phyloP scores from a whole-genome alignment of 176 grass and related monocot genomes.

The Tuctoria greenei region DNA sequence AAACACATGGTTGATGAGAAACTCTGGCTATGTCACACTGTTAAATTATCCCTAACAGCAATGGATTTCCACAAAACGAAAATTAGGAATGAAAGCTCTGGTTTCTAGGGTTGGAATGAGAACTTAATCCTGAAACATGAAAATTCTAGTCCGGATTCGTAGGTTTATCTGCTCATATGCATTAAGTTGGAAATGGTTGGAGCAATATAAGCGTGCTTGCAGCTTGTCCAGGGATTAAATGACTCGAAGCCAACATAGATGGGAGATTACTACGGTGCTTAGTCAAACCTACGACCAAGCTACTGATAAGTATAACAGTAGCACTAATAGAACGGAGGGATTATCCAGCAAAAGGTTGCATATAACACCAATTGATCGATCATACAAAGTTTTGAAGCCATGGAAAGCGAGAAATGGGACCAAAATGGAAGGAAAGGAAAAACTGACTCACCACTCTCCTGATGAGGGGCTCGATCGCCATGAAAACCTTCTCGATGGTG shows the following conservation, averaged over 20 bases:
- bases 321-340: background rate
- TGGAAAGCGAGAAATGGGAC: background rate
- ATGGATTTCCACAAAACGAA: background rate
- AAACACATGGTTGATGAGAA: conserved; percentile 16
- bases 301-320: background rate
- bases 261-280: background rate
- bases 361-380: background rate
- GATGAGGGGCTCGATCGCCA: conserved; percentile 49
- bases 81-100: background rate
- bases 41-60: conserved; percentile 16
- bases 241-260: background rate
- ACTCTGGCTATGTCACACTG: background rate
- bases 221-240: background rate
- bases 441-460: conserved; percentile 48
- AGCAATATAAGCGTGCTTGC: background rate
- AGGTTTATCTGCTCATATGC: background rate
- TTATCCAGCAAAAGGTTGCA: background rate
- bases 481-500: conserved; percentile 51
- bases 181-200: background rate
- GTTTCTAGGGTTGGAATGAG: background rate
- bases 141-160: background rate
- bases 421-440: background rate
- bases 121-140: background rate
- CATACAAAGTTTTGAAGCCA: background rate
- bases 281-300: background rate